Conservation (phyloP, 148 eudicot species). For the Fagopyrum homotropicum region DNA sequence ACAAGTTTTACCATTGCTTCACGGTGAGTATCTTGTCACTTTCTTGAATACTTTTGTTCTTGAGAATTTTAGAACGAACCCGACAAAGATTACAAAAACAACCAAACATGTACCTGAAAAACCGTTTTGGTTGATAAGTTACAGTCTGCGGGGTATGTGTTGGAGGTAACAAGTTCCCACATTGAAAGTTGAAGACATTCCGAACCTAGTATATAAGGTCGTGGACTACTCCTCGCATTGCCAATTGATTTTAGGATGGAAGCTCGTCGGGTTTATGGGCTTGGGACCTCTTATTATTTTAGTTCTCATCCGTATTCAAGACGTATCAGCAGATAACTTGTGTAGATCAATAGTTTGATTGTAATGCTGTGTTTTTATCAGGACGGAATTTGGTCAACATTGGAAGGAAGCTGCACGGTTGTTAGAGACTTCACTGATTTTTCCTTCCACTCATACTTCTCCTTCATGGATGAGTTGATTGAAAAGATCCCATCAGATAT, state of each 20-base stretch:
- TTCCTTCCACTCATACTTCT: constrained; percentile 91
- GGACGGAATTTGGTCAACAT: constrained; percentile 65
- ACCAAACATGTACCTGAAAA: no score
- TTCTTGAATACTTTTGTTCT: not conserved
- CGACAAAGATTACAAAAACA: no score
- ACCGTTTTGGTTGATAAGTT: no score
- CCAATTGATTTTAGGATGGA: no score
- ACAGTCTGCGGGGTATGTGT: no score
- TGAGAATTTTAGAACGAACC: not conserved
- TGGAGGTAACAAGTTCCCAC: no score
- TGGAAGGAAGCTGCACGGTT: constrained; percentile 56
- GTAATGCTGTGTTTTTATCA: constrained; percentile 13
- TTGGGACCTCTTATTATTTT: no score
- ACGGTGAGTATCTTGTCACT: constrained; percentile 35
- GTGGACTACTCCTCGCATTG: no score
- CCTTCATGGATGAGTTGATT: constrained; percentile 78
- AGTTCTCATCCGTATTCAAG: no score
- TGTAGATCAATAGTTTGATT: not conserved
- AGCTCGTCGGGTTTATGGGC: no score
- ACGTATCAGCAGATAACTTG: not conserved
- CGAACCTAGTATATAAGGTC: no score
- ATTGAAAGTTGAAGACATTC: no score
- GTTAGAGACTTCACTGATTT: constrained; percentile 77
- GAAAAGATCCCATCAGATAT: constrained; percentile 48
- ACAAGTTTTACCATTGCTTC: constrained; percentile 55